Percentiles rank a stretch among this genome's conserved stretches.
phyloP scores from a whole-genome alignment of 140 eudicot species.

The Cichorium intybus region DNA sequence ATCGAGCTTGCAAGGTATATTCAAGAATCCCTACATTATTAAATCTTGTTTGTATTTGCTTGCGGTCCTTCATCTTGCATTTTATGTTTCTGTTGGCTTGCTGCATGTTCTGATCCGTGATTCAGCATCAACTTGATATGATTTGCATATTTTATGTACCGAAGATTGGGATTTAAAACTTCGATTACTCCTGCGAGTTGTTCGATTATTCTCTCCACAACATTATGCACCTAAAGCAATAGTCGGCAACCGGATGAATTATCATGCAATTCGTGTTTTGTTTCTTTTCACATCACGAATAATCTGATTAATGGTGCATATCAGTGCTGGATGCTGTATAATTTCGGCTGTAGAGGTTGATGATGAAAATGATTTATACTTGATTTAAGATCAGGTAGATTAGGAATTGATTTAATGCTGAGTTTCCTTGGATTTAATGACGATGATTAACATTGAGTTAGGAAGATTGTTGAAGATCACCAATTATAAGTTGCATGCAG shows the following conservation, averaged over 20 bases:
- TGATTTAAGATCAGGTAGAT: constrained; percentile 3
- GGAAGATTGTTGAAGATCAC: constrained; percentile 8
- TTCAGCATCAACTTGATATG: constrained; percentile 5
- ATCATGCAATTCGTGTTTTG: constrained; percentile 11
- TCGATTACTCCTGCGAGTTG: constrained; percentile 4
- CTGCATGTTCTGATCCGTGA: constrained; percentile 31
- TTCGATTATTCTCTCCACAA: neutral
- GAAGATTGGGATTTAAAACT: constrained; percentile 14
- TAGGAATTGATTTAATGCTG: constrained; percentile 3
- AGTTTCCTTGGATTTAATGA: neutral
- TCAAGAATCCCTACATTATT: constrained; percentile 31
- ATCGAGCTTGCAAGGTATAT: constrained; percentile 41
- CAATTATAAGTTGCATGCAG: constrained; percentile 5
- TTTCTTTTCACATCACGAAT: neutral
- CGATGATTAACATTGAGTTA: neutral
- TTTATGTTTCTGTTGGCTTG: constrained; percentile 11
- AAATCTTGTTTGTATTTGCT: constrained; percentile 22
- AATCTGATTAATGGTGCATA: constrained; percentile 5
- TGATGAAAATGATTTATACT: neutral
- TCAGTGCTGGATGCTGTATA: constrained; percentile 2
- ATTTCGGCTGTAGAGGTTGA: neutral
- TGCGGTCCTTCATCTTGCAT: constrained; percentile 12
- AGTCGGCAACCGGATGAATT: neutral
- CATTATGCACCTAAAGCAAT: constrained; percentile 6
- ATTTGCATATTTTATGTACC: constrained; percentile 1